phyloP scores from a whole-genome alignment of 805 yeast species.

The Candida insectalens region DNA sequence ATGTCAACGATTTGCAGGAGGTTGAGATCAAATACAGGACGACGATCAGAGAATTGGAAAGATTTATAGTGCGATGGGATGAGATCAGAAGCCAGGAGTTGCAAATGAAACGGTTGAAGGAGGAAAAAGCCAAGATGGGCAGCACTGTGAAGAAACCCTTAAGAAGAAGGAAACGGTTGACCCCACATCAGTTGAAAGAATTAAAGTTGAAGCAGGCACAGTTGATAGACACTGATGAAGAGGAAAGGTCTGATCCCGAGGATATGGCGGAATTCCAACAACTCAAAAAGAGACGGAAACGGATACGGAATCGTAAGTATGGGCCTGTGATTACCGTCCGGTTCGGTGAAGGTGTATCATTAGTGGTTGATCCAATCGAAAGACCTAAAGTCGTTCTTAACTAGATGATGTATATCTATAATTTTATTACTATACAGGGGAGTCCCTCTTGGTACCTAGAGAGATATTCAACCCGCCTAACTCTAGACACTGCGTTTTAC shows the following conservation, averaged over 20 bases:
- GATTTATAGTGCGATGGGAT: slow-evolving; percentile 28
- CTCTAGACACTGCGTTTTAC: slow-evolving; percentile 14
- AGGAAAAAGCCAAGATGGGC: slow-evolving; percentile 12
- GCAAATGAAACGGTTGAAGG: slow-evolving; percentile 13
- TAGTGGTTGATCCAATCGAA: slow-evolving; percentile 31
- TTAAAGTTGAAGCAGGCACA: neutral
- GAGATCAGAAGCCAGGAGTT: slow-evolving; percentile 28
- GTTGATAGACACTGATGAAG: slow-evolving; percentile 2
- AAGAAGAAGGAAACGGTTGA: neutral
- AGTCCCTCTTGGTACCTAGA: slow-evolving; percentile 3
- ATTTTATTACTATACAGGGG: no score
- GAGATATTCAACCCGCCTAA: slow-evolving; percentile 10
- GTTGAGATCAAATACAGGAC: slow-evolving; percentile 37
- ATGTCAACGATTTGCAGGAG: slow-evolving; percentile 40
- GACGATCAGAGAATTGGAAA: slow-evolving; percentile 39
- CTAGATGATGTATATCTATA: no score
- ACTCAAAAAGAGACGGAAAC: neutral
- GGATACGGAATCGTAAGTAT: slow-evolving; percentile 13
- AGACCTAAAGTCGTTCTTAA: slow-evolving; percentile 16
- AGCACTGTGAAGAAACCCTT: neutral
- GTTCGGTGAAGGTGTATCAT: slow-evolving; percentile 27
- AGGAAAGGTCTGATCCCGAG: slow-evolving; percentile 3
- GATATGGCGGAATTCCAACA: slow-evolving; percentile 1
- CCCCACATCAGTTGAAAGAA: neutral
- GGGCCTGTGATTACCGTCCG: slow-evolving; percentile 30